Conservation (phyloP, 805 yeast species). For the Kuraishia capsulata region DNA sequence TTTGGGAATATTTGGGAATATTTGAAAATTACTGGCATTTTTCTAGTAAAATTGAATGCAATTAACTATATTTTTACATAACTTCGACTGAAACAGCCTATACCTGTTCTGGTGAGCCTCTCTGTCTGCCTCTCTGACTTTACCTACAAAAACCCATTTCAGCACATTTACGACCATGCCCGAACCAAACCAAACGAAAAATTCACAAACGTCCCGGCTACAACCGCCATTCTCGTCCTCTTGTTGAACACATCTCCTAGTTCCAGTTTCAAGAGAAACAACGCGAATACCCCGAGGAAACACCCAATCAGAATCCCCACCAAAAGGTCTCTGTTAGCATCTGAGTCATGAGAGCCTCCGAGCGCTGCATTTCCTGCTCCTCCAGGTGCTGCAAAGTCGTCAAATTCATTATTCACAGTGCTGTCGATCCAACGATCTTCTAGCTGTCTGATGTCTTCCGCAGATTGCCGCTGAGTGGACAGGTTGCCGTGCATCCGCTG, state of each 20-base stretch:
- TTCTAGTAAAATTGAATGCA: no score
- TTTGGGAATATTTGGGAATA: no score
- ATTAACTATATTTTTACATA: no score
- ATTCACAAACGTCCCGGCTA: slow-evolving; percentile 65
- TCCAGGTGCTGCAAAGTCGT: slow-evolving; percentile 26
- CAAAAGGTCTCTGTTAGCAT: slow-evolving; percentile 53
- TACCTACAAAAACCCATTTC: no score
- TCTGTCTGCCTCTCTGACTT: no score
- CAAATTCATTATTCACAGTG: slow-evolving; percentile 48
- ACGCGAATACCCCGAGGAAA: slow-evolving; percentile 62
- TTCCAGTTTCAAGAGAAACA: slow-evolving; percentile 54
- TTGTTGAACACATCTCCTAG: slow-evolving; percentile 45
- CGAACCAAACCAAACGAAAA: slow-evolving; percentile 55
- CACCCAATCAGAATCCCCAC: slow-evolving; percentile 69
- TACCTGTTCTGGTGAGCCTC: no score
- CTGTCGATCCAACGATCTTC: slow-evolving; percentile 89
- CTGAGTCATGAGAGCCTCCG: slow-evolving; percentile 19
- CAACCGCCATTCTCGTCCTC: slow-evolving; percentile 56
- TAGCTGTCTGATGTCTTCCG: slow-evolving; percentile 49
- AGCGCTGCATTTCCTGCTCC: slow-evolving; percentile 11
- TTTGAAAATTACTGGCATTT: no score
- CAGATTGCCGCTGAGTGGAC: slow-evolving; percentile 17
- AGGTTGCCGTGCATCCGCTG: slow-evolving; percentile 52
- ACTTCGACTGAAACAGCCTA: no score
- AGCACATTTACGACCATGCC: slow-evolving; percentile 32